Evolutionary conservation across 2,329 filamentous ascomycete genomes (phyloP).

Genomic region (Curvularia hawaiiensis): DNA sequence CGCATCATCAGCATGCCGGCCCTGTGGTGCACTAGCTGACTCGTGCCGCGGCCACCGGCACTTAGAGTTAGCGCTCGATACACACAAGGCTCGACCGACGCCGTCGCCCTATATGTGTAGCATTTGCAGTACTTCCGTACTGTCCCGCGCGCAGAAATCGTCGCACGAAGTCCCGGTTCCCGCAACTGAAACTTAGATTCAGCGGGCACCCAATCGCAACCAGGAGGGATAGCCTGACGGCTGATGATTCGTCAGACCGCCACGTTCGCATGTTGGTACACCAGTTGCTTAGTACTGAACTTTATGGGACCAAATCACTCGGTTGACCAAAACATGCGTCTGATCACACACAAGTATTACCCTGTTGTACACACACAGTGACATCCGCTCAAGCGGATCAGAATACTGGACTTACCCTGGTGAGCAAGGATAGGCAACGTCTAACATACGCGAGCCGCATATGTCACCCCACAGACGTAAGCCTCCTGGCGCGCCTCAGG

Average conservation of each 20-base stretch:
- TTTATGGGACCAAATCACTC: background rate
- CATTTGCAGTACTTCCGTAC: background rate
- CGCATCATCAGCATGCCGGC: background rate
- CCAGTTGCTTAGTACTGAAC: background rate
- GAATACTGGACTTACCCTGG: background rate
- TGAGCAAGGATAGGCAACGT: background rate
- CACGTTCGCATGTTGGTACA: background rate
- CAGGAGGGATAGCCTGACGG: background rate
- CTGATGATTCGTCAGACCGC: background rate
- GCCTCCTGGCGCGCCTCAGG: background rate
- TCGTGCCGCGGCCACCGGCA: conserved; percentile 10
- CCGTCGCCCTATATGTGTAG: background rate
- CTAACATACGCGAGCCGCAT: background rate
- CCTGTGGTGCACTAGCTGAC: conserved; percentile 1
- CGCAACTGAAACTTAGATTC: conserved; percentile 8
- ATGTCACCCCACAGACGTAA: background rate
- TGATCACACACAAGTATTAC: background rate
- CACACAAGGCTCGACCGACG: background rate
- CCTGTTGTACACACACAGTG: background rate
- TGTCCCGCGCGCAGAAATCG: conserved; percentile 1
- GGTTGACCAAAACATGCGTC: background rate
- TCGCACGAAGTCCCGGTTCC: conserved; percentile 7
- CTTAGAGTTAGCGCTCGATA: conserved; percentile 1
- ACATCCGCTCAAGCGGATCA: background rate
- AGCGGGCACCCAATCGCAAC: background rate